Percentiles rank a stretch among this genome's conserved stretches.
These are phyloP conservation scores for Cyathus striatus DNA, from an alignment of 768 basidiomycete genomes.

Conservation along the genomic window DNA sequence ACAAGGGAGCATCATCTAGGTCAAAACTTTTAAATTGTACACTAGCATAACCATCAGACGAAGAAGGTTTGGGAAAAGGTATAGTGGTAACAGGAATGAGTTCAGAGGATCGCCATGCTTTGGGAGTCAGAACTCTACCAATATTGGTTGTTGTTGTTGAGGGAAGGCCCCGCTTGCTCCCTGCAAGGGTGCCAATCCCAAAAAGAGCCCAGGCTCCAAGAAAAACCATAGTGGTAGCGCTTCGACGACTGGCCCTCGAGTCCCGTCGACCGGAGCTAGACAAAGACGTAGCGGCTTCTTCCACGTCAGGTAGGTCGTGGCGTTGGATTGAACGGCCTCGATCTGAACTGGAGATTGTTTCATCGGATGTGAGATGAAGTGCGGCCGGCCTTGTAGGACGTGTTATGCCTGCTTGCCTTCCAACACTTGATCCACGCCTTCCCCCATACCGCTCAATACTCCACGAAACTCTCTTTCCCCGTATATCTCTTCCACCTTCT, in stretches of 20 bases:
- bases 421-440: slow-evolving; percentile 44
- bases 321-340: slow-evolving; percentile 43
- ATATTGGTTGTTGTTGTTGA: slow-evolving; percentile 23
- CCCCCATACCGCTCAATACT: slow-evolving; percentile 47
- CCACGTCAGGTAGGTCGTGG: slow-evolving; percentile 16
- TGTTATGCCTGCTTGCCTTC: slow-evolving; percentile 23
- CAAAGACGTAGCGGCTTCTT: slow-evolving; percentile 11
- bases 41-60: no score
- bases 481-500: slow-evolving; percentile 44
- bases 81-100: slow-evolving; percentile 10
- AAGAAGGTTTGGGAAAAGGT: slow-evolving; percentile 3
- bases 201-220: slow-evolving; percentile 74
- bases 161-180: slow-evolving; percentile 18
- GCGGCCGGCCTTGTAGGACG: slow-evolving; percentile 26
- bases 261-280: slow-evolving; percentile 24
- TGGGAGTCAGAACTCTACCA: slow-evolving; percentile 42
- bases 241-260: slow-evolving; percentile 64
- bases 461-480: slow-evolving; percentile 61
- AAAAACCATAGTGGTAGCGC: slow-evolving; percentile 80
- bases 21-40: no score
- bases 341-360: slow-evolving; percentile 8
- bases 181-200: slow-evolving; percentile 50
- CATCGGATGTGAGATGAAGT: slow-evolving; percentile 27
- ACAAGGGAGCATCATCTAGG: no score
- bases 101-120: slow-evolving; percentile 7